Evolutionary conservation across 768 basidiomycete genomes (phyloP), one percentile per base, ranked within the genome.

Genomic region (Fomitopsis pulvina): DNA sequence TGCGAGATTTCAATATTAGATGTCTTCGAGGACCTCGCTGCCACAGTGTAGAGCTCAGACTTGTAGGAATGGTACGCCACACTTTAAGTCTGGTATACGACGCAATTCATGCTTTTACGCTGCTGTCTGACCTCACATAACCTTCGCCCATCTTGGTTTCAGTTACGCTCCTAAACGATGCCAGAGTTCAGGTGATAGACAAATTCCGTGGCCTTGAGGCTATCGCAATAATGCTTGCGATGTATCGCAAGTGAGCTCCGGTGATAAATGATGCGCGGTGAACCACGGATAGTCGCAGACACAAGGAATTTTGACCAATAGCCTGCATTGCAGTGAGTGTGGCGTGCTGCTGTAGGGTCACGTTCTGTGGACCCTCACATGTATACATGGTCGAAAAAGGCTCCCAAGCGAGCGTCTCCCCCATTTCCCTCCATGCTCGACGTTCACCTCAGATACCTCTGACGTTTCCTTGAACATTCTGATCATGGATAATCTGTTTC

Each of bases 401-500:
- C 16, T n/a, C n/a, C n/a, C n/a, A n/a, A n/a, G n/a, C n/a, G n/a
- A 28, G 18, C 28, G n/a, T 28, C 21, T 25, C 7, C 18, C 9
- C 9, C 41, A 20, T 4, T 21, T 42, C 12, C n/a, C n/a, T 16
- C 34, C 34, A 22, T n/a, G 20, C 41, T 27, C 41, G 18, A 12
- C 22, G 25, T 42, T 10, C 41, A 22, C 41, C 26, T 27, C 41
- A 20, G 43, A 45, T 45, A 7, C 10, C 41, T 22, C 41, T 42
- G 41, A 4, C 21, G 41, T 37, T 22, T 10, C 9, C 6, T 16
- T 10, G 18, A 27, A 18, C 42, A 44, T 26, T 24, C 16, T 18
- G 11, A 45, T 45, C 43, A 45, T 45, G 43, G 9, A 45, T 45
- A 18, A 45, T 45, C 25, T 29, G 43, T 45, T 45, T 45, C 43